Base-by-base conservation (phyloP, 805 yeast genomes). In the Hyphopichia homilentoma region DNA sequence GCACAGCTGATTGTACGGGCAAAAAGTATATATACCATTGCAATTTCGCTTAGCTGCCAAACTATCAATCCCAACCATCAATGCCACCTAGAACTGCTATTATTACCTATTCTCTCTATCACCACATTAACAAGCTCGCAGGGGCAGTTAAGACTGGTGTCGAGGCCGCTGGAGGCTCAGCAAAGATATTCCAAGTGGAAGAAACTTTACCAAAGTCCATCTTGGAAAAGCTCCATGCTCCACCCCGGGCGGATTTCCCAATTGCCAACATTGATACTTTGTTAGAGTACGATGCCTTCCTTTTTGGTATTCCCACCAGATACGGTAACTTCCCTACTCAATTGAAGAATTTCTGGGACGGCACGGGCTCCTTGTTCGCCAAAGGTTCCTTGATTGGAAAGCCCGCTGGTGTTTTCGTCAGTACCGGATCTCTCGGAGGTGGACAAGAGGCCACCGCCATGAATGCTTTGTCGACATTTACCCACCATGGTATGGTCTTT, bases 281-380 rank as follows among this genome's bases (percentile, higher is more conserved):
- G 48, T 59, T 59, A 16, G 63, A 73, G 37, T 82, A 80, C 61
- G 94, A 85, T 52, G 87, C 79, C 9, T 81, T 82, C 57, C 46
- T 85, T 43, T 81, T 85, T 45, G 95, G 95, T 45, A 57, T 84
- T 37, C 94, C 95, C 43, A 83, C 94, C 19, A 73, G 95, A 59
- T 85, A 52, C 55, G 95, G 94, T 46, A 75, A 70, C 53, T 64
- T 77, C 57, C 89, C 95, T 32, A 75, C 84, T 22, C 95, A 85
- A 63, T 80, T 82, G 77, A 73, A 78, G 48, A 53, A 81, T 6
- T 85, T 84, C 66, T 80, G 88, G 84, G 95, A 82, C 52, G 60
- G 70, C 32, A 84, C 93, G 25, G 93, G 93, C 39, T 75, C 75
- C 7, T 60, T 82, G 37, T 85, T 94, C 94, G 82, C 81, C 34